These are phyloP conservation scores for Sclerotiophoma versabilis DNA, from an alignment of 2,329 filamentous ascomycete genomes.

Conservation along the genomic window DNA sequence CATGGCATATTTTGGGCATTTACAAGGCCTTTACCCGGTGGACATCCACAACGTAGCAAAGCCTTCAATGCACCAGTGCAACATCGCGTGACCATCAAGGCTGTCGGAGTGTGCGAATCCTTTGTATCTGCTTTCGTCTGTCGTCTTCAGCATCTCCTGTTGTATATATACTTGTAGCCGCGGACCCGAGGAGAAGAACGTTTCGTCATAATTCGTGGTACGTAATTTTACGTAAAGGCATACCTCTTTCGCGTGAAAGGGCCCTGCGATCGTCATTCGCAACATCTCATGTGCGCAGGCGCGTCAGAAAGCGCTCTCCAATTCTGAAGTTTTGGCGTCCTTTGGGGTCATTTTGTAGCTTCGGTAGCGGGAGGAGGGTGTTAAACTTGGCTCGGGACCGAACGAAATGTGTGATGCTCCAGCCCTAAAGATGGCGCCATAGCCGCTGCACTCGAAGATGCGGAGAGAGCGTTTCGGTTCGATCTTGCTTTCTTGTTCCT, in stretches of 20 bases:
- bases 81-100: not conserved
- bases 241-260: conserved; percentile 8
- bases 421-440: conserved; percentile 16
- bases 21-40: no score
- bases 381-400: conserved; percentile 13
- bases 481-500: not conserved
- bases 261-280: conserved; percentile 4
- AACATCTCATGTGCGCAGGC: conserved; percentile 10
- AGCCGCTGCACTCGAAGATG: not conserved
- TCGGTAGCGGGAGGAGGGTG: not conserved
- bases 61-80: no score
- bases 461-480: not conserved
- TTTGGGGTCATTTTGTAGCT: not conserved
- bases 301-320: not conserved
- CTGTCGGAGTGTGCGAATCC: not conserved
- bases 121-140: not conserved
- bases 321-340: not conserved
- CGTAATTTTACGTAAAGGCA: conserved; percentile 37
- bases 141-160: conserved; percentile 9
- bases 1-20: not conserved
- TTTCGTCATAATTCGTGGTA: conserved; percentile 26
- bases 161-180: conserved; percentile 16
- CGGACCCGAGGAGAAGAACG: conserved; percentile 35
- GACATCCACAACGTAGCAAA: no score
- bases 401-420: conserved; percentile 1